These are phyloP conservation scores for Monilinia polystroma DNA, from an alignment of 2,329 filamentous ascomycete species.

Conservation along the genomic window DNA sequence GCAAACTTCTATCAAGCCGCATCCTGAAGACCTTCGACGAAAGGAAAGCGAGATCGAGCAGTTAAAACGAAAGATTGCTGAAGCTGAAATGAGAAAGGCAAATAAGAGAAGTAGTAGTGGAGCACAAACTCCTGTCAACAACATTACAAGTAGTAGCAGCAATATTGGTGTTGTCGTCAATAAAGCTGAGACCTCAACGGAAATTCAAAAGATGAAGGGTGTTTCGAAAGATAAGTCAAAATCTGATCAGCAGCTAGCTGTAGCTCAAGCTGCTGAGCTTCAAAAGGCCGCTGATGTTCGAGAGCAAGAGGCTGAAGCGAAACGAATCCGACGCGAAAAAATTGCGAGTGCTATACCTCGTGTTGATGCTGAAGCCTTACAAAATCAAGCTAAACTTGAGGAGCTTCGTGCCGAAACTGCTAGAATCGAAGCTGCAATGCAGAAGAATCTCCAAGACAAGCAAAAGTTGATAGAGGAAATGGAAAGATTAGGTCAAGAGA, in stretches of 20 bases:
- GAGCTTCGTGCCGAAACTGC: constrained; percentile 38
- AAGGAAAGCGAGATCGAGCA: constrained; percentile 61
- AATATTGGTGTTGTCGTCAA: constrained; percentile 19
- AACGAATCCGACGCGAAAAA: constrained; percentile 37
- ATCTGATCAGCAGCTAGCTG: constrained; percentile 33
- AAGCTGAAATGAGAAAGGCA: constrained; percentile 37
- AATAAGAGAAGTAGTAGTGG: constrained; percentile 36
- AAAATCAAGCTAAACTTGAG: constrained; percentile 36
- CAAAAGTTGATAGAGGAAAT: constrained; percentile 40
- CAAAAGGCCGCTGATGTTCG: constrained; percentile 33
- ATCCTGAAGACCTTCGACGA: constrained; percentile 46
- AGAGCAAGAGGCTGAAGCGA: constrained; percentile 34
- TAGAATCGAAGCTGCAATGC: constrained; percentile 37
- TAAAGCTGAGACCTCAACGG: constrained; percentile 34
- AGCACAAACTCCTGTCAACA: constrained; percentile 33
- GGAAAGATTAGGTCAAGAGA: constrained; percentile 39
- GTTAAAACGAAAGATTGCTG: constrained; percentile 49
- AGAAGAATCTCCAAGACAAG: constrained; percentile 40
- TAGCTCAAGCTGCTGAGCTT: constrained; percentile 33
- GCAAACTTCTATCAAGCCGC: constrained; percentile 26
- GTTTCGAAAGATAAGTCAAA: constrained; percentile 29
- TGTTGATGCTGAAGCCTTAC: constrained; percentile 40
- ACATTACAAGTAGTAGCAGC: constrained; percentile 23
- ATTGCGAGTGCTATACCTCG: constrained; percentile 38
- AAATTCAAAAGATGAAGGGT: constrained; percentile 35